A percentile compares a stretch with the other conserved stretches of the same genome.
Evolutionary conservation across 2,329 filamentous ascomycete species (phyloP).

Genomic region (Arthrobotrys conoides): DNA sequence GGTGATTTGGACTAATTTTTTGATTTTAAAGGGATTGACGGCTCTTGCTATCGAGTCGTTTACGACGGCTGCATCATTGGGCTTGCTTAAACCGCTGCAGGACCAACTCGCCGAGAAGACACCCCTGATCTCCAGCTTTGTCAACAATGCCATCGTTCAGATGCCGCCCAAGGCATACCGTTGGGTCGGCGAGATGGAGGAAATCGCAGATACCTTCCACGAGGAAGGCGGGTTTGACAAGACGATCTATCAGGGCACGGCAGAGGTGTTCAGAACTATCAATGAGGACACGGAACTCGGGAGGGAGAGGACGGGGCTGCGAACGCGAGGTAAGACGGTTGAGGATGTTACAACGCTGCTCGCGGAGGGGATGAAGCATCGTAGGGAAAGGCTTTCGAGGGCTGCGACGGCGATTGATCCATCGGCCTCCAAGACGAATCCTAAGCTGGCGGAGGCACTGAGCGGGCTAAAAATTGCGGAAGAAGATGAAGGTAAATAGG

Average conservation of each 20-base stretch:
- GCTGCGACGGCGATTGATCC: conserved; percentile 42
- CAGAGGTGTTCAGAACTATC: conserved; percentile 59
- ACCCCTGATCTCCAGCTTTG: conserved; percentile 69
- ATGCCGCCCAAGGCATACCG: conserved; percentile 83
- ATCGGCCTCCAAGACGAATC: conserved; percentile 20
- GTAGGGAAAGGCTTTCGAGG: conserved; percentile 57
- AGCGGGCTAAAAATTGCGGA: conserved; percentile 41
- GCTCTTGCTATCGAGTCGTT: conserved; percentile 80
- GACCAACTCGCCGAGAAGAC: conserved; percentile 71
- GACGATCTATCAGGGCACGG: conserved; percentile 49
- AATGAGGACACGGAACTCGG: conserved; percentile 56
- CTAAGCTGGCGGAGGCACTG: conserved; percentile 44
- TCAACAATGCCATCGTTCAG: conserved; percentile 71
- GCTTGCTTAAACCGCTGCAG: conserved; percentile 74
- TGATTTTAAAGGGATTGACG: conserved; percentile 71
- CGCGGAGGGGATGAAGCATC: conserved; percentile 58
- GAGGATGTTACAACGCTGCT: conserved; percentile 57
- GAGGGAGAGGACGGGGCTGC: conserved; percentile 52
- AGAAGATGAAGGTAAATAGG: conserved; percentile 28
- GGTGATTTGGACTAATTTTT: conserved; percentile 10
- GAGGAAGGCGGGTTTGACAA: conserved; percentile 71
- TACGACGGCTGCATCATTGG: conserved; percentile 76
- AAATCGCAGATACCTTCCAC: conserved; percentile 78
- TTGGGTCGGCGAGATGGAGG: conserved; percentile 83
- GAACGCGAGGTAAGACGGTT: conserved; percentile 57